Base-by-base conservation (phyloP, 1,284 basidiomycete species). In the Irpex sp. region DNA sequence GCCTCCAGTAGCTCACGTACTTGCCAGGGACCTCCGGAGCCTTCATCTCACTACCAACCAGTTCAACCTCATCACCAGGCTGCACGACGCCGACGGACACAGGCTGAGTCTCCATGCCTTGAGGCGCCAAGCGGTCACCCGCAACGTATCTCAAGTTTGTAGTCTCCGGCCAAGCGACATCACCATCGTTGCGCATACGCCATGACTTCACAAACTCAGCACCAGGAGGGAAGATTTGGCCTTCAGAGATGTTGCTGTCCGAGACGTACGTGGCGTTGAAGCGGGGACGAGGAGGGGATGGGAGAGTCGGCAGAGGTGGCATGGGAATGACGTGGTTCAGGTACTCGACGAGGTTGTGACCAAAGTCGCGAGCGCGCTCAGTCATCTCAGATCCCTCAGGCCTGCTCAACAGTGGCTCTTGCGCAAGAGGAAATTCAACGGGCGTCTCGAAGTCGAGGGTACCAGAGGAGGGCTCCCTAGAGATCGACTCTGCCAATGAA, bases 181-280 rank as follows among this genome's bases (percentile, higher is more conserved):
- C 67, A 10, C 91, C 86, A 63, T 80, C 80, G 68, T 93, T 94
- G 49, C 78, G 67, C 77, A 94, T 80, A 60, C 79, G 78, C 91
- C 91, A 94, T 21, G 83, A 83, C 74, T 94, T 93, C 58, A 91
- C 82, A 68, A 94, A 94, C 71, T 90, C 89, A 0, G 90, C 90
- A 51, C 91, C 91, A 5, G 91, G 86, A 51, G 90, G 88, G 68
- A 94, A 88, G 42, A 85, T 74, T 67, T 91, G 88, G 1, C 91
- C 91, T 67, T 90, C 88, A 8, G 82, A 77, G 55, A 91, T 85
- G 56, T 88, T 92, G 52, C 85, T 78, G 68, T 93, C 87, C 47
- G 77, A 78, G 6, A 93, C 67, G 64, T 88, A 88, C 5, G 73
- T 74, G 3, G 89, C 88, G 62, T 18, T 35, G 28, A 19, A 59